Percentiles rank a stretch among this genome's conserved stretches.
Conservation (phyloP, 2,329 filamentous ascomycete species). For the Phialophora verrucosa region DNA sequence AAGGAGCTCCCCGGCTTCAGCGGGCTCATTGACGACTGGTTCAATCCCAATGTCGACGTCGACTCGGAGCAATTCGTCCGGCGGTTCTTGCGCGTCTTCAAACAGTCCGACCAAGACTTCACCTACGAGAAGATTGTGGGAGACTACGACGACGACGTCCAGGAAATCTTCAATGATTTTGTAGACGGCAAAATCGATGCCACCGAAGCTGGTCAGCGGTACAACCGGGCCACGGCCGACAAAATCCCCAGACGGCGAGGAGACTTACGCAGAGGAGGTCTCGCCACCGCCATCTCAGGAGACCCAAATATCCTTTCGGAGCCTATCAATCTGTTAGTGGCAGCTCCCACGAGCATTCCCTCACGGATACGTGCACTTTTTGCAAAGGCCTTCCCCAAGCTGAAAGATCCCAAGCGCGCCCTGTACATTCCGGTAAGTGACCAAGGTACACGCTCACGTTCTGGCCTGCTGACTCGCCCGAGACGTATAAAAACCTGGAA, state of each 20-base stretch:
- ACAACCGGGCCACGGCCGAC: constrained; percentile 18
- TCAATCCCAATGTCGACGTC: constrained; percentile 30
- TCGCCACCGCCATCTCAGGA: constrained; percentile 20
- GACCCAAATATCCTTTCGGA: constrained; percentile 27
- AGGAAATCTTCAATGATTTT: constrained; percentile 34
- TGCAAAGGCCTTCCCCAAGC: constrained; percentile 26
- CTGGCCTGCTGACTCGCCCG: not conserved
- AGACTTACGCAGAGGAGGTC: constrained; percentile 24
- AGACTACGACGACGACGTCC: constrained; percentile 32
- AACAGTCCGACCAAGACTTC: constrained; percentile 29
- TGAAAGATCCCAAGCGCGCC: constrained; percentile 29
- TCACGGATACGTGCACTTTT: constrained; percentile 28
- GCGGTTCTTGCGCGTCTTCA: constrained; percentile 33
- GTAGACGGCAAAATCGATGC: constrained; percentile 34
- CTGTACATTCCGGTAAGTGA: constrained; percentile 32
- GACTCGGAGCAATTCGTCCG: constrained; percentile 33
- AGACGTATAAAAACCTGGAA: constrained; percentile 34
- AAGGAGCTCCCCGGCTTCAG: constrained; percentile 31
- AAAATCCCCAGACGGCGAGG: constrained; percentile 22
- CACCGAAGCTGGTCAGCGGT: constrained; percentile 28
- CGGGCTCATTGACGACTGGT: constrained; percentile 33
- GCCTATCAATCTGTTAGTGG: constrained; percentile 23
- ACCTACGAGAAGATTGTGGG: constrained; percentile 32
- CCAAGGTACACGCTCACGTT: not conserved
- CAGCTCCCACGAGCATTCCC: constrained; percentile 32